Conservation (phyloP, 2,329 filamentous ascomycete genomes). For the Cercospora beticola region DNA sequence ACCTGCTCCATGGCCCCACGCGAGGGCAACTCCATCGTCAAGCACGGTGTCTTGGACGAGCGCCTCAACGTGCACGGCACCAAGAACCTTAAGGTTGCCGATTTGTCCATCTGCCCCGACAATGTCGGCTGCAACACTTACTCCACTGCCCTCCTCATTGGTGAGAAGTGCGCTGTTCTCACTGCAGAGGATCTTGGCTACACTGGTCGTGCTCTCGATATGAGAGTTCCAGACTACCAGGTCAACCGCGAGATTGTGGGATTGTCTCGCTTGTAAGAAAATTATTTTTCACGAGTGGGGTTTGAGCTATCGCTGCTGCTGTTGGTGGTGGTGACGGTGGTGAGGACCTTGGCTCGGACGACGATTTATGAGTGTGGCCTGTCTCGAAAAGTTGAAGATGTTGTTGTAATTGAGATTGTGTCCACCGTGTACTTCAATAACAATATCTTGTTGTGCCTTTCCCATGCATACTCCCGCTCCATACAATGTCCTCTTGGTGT, state of each 20-base stretch:
- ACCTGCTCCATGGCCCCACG: slow-evolving; percentile 76
- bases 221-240: slow-evolving; percentile 63
- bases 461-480: neutral
- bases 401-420: neutral
- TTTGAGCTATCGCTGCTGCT: neutral
- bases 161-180: slow-evolving; percentile 71
- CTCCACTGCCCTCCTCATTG: slow-evolving; percentile 70
- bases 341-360: neutral
- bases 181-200: slow-evolving; percentile 73
- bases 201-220: slow-evolving; percentile 69
- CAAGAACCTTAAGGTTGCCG: slow-evolving; percentile 73
- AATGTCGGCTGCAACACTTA: slow-evolving; percentile 67
- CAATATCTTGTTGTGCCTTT: neutral
- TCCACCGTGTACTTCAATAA: neutral
- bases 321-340: neutral
- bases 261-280: slow-evolving; percentile 42
- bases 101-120: slow-evolving; percentile 73
- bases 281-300: too few species aligned
- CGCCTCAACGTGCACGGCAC: slow-evolving; percentile 76
- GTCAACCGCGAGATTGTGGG: slow-evolving; percentile 48
- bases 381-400: neutral
- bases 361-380: neutral
- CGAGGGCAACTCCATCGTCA: slow-evolving; percentile 76
- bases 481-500: too few species aligned
- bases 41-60: slow-evolving; percentile 75